Conservation (phyloP, 2,329 filamentous ascomycete genomes). For the Amauroascus niger region DNA sequence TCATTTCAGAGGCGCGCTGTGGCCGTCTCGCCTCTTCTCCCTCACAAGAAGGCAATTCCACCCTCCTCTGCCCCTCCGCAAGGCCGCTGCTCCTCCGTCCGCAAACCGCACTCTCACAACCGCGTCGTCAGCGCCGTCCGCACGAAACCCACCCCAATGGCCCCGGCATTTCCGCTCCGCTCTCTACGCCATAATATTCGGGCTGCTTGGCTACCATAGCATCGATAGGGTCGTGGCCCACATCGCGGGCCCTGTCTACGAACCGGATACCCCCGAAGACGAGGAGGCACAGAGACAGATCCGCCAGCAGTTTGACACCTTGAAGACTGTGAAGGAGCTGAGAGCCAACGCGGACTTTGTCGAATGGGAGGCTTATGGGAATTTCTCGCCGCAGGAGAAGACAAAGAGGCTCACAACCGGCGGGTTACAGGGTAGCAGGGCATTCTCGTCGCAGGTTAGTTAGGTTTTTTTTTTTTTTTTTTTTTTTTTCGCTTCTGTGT, state of each 20-base stretch:
- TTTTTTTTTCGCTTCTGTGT: not conserved
- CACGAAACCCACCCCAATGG: slow-evolving; percentile 24
- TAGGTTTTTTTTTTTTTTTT: slow-evolving; percentile 7
- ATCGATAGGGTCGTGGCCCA: not conserved
- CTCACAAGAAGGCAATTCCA: not conserved
- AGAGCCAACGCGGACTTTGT: slow-evolving; percentile 32
- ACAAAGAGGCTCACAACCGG: slow-evolving; percentile 31
- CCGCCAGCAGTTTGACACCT: slow-evolving; percentile 25
- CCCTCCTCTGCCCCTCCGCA: not conserved
- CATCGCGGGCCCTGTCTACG: slow-evolving; percentile 13
- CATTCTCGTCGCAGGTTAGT: slow-evolving; percentile 34
- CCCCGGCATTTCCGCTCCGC: slow-evolving; percentile 25
- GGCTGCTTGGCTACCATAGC: slow-evolving; percentile 22
- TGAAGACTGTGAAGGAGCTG: slow-evolving; percentile 32
- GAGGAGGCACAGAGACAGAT: slow-evolving; percentile 24
- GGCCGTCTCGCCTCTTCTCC: not conserved
- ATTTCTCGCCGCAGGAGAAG: slow-evolving; percentile 30
- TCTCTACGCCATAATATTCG: slow-evolving; percentile 30
- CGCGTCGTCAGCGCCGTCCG: slow-evolving; percentile 10
- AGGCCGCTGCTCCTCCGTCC: not conserved
- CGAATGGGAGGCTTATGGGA: slow-evolving; percentile 33
- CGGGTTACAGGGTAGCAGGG: slow-evolving; percentile 33
- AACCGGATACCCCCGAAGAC: slow-evolving; percentile 31
- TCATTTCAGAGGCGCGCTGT: not conserved
- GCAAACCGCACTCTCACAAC: slow-evolving; percentile 7